Percentiles rank a stretch among this genome's conserved stretches.
These are phyloP conservation scores for Antarctomyces pellizariae DNA, from an alignment of 495 filamentous ascomycete species.

Conservation along the genomic window DNA sequence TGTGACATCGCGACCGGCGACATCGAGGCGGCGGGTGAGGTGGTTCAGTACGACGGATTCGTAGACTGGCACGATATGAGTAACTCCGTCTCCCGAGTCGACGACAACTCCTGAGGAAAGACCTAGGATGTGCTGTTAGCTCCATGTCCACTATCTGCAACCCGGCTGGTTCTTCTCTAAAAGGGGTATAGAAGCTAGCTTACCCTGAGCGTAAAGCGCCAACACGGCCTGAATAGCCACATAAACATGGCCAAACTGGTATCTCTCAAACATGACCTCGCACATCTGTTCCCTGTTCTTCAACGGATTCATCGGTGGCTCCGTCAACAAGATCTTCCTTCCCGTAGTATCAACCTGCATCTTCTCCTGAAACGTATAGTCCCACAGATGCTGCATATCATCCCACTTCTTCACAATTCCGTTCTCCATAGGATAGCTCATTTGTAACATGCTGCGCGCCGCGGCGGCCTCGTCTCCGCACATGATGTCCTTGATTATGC, in stretches of 20 bases:
- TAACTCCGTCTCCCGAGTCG: constrained; percentile 94
- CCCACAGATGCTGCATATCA: constrained; percentile 98
- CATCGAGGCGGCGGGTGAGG: constrained; percentile 78
- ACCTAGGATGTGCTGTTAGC: constrained; percentile 24
- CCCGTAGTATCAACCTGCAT: constrained; percentile 77
- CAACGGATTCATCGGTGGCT: constrained; percentile 93
- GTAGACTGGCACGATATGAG: constrained; percentile 95
- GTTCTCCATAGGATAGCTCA: constrained; percentile 98
- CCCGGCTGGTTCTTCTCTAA: neutral
- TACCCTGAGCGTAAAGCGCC: constrained; percentile 92
- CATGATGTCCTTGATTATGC: constrained; percentile 96
- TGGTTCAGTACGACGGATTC: constrained; percentile 95
- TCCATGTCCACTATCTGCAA: constrained; percentile 3
- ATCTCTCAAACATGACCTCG: constrained; percentile 96
- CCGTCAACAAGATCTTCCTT: constrained; percentile 93
- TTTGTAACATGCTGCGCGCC: constrained; percentile 88
- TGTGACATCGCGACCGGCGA: constrained; percentile 91
- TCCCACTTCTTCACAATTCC: constrained; percentile 99
- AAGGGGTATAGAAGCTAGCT: constrained; percentile 2
- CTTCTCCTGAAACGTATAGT: constrained; percentile 95
- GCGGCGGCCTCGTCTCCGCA: constrained; percentile 95
- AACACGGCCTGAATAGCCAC: constrained; percentile 96
- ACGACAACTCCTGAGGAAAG: constrained; percentile 91
- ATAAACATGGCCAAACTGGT: constrained; percentile 90
- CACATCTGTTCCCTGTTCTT: constrained; percentile 93